Evolutionary conservation across 331 rosid genomes (phyloP), one percentile per base, ranked within the genome.

Genomic region (Quercus tomentella): DNA sequence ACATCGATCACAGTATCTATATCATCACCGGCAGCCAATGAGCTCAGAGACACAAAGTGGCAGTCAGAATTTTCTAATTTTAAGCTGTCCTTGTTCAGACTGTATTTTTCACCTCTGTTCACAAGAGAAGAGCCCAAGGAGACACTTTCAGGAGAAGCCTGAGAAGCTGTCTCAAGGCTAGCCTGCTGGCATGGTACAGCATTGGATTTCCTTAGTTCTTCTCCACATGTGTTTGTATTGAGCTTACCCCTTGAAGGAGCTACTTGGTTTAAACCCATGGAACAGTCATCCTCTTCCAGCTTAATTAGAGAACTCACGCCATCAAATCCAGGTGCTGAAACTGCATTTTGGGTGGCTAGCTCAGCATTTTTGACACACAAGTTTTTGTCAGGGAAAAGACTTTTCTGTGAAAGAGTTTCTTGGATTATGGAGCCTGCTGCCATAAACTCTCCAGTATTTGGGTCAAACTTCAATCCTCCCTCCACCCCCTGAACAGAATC

Each of bases 401-500:
- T 80, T 70, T 76, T 79, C 26, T 55, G 79, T 6, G 77, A 55
- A 66, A 86, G 89, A 66, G 80, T 77, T 76, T 93, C 97, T 60
- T 82, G 89, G 73, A 82, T 77, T 79, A 83, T 60, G 67, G 98
- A 85, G 55, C 90, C 86, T 31, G 85, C 79, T 75, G 91, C 85
- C 63, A 90, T 86, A 79, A 94, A 88, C 2, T 85, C 85, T 41
- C 92, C 97, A 57, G 79, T 75, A 10, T 81, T 80, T 37, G 97
- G 94, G 80, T 92, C 93, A 79, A 88, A 90, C 84, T 94, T 89
- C 78, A 94, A 77, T 73, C 90, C 89, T 16, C 96, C 94, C 73
- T 89, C 90, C 49, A 90, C 92, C 61, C 97, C 98, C 78, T 89
- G 85, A 70, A 94, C 97, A 57, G 94, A 89, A 81, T 91, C 92